These are phyloP conservation scores for Lentinula novae-zelandiae DNA, from an alignment of 1,284 basidiomycete genomes.

Conservation along the genomic window DNA sequence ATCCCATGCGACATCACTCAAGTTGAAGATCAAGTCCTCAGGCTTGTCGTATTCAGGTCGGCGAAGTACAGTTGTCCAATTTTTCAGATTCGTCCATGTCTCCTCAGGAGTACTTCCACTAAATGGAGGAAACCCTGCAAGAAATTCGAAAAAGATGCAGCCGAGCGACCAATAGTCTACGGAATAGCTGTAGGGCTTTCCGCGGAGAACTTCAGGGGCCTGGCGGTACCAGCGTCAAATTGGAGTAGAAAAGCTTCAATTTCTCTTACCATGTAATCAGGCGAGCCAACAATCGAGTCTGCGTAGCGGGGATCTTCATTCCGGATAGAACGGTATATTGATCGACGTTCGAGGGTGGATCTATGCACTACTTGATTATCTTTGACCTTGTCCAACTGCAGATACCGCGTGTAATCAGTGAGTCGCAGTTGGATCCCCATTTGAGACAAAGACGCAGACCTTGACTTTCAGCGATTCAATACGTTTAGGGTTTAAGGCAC, in stretches of 20 bases:
- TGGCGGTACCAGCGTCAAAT: slow-evolving; percentile 16
- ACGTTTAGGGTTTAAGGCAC: slow-evolving; percentile 90
- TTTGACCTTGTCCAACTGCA: slow-evolving; percentile 92
- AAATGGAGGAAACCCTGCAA: slow-evolving; percentile 98
- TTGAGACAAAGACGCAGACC: slow-evolving; percentile 39
- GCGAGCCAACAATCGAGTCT: slow-evolving; percentile 97
- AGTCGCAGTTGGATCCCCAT: background rate
- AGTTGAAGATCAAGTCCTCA: slow-evolving; percentile 97
- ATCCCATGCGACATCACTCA: slow-evolving; percentile 93
- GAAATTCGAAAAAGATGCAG: slow-evolving; percentile 97
- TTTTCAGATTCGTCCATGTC: slow-evolving; percentile 99
- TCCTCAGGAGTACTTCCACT: slow-evolving; percentile 95
- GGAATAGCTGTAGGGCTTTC: slow-evolving; percentile 91
- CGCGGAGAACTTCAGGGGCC: slow-evolving; percentile 90
- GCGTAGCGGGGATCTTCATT: slow-evolving; percentile 92
- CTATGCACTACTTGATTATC: slow-evolving; percentile 90
- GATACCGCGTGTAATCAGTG: slow-evolving; percentile 7
- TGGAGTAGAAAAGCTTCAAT: background rate
- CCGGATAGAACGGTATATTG: slow-evolving; percentile 91
- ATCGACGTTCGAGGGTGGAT: slow-evolving; percentile 92
- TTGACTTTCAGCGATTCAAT: slow-evolving; percentile 95
- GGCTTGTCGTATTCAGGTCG: slow-evolving; percentile 94
- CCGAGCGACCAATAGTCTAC: slow-evolving; percentile 99
- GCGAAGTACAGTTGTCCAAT: slow-evolving; percentile 90
- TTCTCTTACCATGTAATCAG: slow-evolving; percentile 80